phyloP scores from a whole-genome alignment of 176 grass and related monocot species.

The Aegilops sharonensis region DNA sequence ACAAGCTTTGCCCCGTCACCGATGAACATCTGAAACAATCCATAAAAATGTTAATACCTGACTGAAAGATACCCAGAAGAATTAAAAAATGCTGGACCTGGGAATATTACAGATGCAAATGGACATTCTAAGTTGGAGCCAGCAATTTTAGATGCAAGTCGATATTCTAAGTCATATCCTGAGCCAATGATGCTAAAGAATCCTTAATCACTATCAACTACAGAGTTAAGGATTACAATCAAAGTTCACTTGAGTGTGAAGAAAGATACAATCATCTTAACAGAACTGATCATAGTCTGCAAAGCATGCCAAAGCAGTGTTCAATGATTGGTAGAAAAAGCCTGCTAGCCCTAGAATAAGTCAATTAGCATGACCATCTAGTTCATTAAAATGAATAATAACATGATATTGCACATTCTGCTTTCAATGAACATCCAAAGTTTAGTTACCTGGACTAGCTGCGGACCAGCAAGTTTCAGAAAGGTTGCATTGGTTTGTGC shows the following conservation, averaged over 20 bases:
- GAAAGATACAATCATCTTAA: neutral
- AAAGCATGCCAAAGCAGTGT: neutral
- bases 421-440: slow-evolving; percentile 14
- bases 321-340: neutral
- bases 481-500: slow-evolving; percentile 84
- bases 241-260: neutral
- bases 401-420: neutral
- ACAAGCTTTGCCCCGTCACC: slow-evolving; percentile 83
- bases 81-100: neutral
- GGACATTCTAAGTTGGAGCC: neutral
- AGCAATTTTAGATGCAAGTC: neutral
- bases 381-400: neutral
- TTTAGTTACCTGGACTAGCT: slow-evolving; percentile 71
- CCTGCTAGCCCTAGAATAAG: neutral
- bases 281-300: neutral
- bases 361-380: neutral
- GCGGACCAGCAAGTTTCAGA: slow-evolving; percentile 73
- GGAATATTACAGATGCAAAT: slow-evolving; percentile 5
- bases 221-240: neutral
- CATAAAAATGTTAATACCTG: neutral
- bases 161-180: neutral
- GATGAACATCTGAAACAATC: slow-evolving; percentile 67
- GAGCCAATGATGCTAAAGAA: neutral
- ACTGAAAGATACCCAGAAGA: neutral
- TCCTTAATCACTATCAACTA: neutral